phyloP scores from a whole-genome alignment of 805 yeast genomes.

The Saturnispora bothae region DNA sequence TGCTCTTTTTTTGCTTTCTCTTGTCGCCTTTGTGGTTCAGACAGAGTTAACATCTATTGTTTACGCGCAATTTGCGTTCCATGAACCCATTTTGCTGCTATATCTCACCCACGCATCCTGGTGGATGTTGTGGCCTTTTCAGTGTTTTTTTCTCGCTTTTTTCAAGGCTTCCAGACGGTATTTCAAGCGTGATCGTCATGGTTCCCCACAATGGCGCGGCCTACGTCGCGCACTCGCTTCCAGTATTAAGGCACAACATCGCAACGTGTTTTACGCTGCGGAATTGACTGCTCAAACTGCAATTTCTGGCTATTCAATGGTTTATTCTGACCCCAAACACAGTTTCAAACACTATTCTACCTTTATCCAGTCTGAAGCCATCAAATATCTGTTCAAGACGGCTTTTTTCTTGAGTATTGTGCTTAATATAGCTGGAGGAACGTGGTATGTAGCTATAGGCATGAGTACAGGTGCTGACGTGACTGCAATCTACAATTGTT shows the following conservation, averaged over 20 bases:
- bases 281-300: conserved; percentile 24
- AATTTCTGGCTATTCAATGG: conserved; percentile 21
- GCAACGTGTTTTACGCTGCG: conserved; percentile 30
- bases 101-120: conserved; percentile 69
- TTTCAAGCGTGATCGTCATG: conserved; percentile 11
- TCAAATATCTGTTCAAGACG: conserved; percentile 35
- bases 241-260: conserved; percentile 34
- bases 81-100: conserved; percentile 62
- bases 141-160: conserved; percentile 39
- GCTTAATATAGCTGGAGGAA: conserved; percentile 63
- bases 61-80: conserved; percentile 42
- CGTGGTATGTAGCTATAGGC: conserved; percentile 82
- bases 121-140: conserved; percentile 65
- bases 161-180: conserved; percentile 32
- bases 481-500: conserved; percentile 84
- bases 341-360: conserved; percentile 22
- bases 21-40: conserved; percentile 60
- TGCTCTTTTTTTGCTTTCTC: conserved; percentile 36
- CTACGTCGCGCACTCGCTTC: conserved; percentile 24
- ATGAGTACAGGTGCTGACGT: conserved; percentile 76
- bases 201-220: conserved; percentile 26
- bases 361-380: conserved; percentile 35
- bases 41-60: conserved; percentile 72
- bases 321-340: conserved; percentile 22
- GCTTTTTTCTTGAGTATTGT: conserved; percentile 41